phyloP scores from a whole-genome alignment of 2,329 filamentous ascomycete genomes.

The Monilinia laxa region DNA sequence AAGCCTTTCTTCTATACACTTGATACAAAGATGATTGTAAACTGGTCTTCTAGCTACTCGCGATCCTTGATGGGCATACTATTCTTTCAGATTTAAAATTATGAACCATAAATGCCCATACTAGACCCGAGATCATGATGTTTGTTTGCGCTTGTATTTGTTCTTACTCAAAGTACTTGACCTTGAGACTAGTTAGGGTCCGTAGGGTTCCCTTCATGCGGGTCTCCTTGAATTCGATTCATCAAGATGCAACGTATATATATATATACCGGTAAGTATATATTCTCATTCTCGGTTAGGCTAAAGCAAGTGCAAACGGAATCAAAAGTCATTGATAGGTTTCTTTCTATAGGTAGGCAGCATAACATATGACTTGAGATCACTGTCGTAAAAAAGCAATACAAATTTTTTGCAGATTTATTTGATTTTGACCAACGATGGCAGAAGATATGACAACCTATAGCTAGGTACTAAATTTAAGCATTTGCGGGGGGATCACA shows the following conservation, averaged over 20 bases:
- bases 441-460: background rate
- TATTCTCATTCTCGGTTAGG: background rate
- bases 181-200: background rate
- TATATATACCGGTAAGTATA: background rate
- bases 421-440: background rate
- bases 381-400: background rate
- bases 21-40: background rate
- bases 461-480: background rate
- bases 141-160: background rate
- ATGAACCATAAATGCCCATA: background rate
- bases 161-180: background rate
- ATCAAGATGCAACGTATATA: background rate
- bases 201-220: background rate
- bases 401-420: too few relatives aligned
- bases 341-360: background rate
- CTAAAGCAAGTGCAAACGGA: background rate
- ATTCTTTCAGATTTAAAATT: background rate
- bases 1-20: background rate
- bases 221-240: background rate
- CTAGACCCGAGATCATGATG: background rate
- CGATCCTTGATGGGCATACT: background rate
- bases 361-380: background rate
- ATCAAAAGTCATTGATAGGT: background rate
- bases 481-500: conserved; percentile 12
- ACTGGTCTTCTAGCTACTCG: background rate